These are phyloP conservation scores for Nidularia sp. DNA, from an alignment of 768 basidiomycete genomes.

Conservation along the genomic window DNA sequence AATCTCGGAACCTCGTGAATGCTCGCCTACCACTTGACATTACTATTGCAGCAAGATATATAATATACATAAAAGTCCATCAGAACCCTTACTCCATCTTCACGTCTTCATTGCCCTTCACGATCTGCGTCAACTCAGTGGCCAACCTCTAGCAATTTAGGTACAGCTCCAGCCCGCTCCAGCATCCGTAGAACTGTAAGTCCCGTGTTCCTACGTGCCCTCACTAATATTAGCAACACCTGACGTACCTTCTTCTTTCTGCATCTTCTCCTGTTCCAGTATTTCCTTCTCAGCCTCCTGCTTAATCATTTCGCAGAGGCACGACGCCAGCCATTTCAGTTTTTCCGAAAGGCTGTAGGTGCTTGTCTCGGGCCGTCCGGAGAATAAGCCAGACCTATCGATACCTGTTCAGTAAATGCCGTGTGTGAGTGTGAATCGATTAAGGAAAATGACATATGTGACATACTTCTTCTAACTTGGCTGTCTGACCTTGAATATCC, in stretches of 20 bases:
- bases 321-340: conserved; percentile 77
- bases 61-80: no score
- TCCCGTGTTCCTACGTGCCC: conserved; percentile 25
- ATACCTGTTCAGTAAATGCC: conserved; percentile 57
- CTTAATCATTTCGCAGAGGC: conserved; percentile 41
- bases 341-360: conserved; percentile 76
- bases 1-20: no score
- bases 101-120: conserved; percentile 39
- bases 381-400: conserved; percentile 80
- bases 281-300: conserved; percentile 48
- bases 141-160: no score
- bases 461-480: conserved; percentile 58
- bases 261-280: conserved; percentile 29
- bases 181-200: conserved; percentile 25
- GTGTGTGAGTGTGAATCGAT: conserved; percentile 4
- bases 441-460: conserved; percentile 8
- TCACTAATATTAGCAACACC: conserved; percentile 17
- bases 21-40: no score
- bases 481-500: no score
- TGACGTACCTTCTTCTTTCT: conserved; percentile 31
- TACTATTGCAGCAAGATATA: no score
- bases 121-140: conserved; percentile 10
- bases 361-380: conserved; percentile 67
- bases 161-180: conserved; percentile 15
- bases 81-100: conserved; percentile 40